Evolutionary conservation across 306 rosid species (phyloP), one percentile per base, ranked within the genome.

Genomic region (Hippophae tibetana): DNA sequence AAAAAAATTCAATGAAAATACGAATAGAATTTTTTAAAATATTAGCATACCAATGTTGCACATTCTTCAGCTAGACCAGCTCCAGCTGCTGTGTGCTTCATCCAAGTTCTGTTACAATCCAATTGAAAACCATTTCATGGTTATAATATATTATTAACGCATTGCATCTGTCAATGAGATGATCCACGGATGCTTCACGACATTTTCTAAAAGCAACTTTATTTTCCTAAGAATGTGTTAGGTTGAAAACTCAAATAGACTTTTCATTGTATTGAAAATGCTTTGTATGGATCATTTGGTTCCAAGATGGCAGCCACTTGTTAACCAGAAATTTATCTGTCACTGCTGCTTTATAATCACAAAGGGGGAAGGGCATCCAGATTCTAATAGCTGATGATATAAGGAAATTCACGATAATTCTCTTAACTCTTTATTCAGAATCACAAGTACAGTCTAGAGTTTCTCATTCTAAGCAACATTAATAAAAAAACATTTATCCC

Each of bases 1-100:
- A 10, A 18, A 10, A 26, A 43, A 7, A 25, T 9, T 11, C 42
- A 43, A 14, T 59, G 14, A 45, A 14, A 31, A 54, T 64, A 56
- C 47, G 48, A 52, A 64, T 52, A 54, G 56, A 61, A 52, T 52
- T 13, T 5, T 56, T 50, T 10, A 13, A 51, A 67, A 7, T 25
- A 38, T 26, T 13, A 59, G 55, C 70, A 53, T 84, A 93, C 99
- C 96, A 86, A 67, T 61, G 94, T 58, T 54, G 87, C 86, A 74
- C 97, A 93, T 79, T 93, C 99, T 82, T 93, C 99, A 13, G 84
- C 83, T 73, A 93, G 95, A 72, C 89, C 95, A 68, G 97, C 95
- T 80, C 99, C 99, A 69, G 99, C 95, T 13, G 97, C 97, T 88
- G 76, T 88, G 95, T 66, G 85, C 88, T 82, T 93, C 99, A 75